Percentiles rank a stretch among this genome's conserved stretches.
Evolutionary conservation across 495 filamentous ascomycete genomes (phyloP).

Genomic region (Neurospora africana): DNA sequence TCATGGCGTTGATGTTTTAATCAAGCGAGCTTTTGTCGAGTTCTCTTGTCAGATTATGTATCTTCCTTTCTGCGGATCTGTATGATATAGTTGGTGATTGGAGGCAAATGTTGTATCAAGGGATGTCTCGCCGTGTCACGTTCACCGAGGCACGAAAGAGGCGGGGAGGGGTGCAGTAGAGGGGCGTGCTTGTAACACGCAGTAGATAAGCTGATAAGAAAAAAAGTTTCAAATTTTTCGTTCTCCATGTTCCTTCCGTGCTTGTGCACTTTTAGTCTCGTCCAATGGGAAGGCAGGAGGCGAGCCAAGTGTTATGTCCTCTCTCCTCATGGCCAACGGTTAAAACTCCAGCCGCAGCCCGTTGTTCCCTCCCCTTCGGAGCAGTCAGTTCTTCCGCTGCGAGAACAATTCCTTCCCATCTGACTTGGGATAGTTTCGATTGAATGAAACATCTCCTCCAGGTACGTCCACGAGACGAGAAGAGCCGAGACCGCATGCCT

Average conservation of each 20-base stretch:
- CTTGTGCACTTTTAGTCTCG: not conserved
- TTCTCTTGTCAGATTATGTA: not conserved
- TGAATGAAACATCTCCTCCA: conserved; percentile 12
- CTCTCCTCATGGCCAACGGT: conserved; percentile 8
- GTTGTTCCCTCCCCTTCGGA: conserved; percentile 20
- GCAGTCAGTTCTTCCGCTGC: conserved; percentile 28
- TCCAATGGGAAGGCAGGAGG: not conserved
- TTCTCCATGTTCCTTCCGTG: not conserved
- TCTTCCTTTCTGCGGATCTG: not conserved
- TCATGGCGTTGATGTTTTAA: not conserved
- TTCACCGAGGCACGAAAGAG: not conserved
- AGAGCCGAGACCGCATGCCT: not conserved
- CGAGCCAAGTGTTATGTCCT: not conserved
- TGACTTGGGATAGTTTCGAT: conserved; percentile 23
- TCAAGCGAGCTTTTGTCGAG: not conserved
- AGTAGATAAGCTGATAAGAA: not conserved
- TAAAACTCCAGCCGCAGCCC: conserved; percentile 28
- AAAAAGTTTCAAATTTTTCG: not conserved
- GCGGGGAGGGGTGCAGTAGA: not conserved
- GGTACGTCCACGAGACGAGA: conserved; percentile 15
- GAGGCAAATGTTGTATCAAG: not conserved
- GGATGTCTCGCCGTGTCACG: not conserved
- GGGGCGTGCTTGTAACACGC: not conserved
- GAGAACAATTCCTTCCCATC: conserved; percentile 15
- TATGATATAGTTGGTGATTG: not conserved